phyloP scores from a whole-genome alignment of 208 protist species.

The Borovskyia barvae region DNA sequence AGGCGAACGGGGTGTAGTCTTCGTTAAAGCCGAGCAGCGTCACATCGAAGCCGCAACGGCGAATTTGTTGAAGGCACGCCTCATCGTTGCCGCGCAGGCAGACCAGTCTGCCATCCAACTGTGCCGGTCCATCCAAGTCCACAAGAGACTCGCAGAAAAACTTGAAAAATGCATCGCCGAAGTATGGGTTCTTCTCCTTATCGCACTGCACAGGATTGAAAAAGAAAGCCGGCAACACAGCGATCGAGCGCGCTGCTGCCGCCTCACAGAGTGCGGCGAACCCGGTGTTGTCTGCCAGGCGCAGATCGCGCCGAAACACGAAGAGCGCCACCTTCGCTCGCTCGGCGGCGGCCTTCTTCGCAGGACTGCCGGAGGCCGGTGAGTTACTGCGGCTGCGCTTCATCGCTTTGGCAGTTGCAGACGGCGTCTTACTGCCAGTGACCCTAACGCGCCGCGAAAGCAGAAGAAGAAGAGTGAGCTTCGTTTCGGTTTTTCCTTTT shows the following conservation, averaged over 20 bases:
- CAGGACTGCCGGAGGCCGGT: neutral
- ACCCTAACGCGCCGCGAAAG: constrained; percentile 12
- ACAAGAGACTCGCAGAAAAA: constrained; percentile 66
- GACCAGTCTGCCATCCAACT: constrained; percentile 55
- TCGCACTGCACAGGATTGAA: constrained; percentile 75
- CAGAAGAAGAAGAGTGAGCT: constrained; percentile 13
- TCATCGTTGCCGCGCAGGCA: constrained; percentile 58
- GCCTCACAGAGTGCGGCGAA: constrained; percentile 36
- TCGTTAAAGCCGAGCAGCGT: constrained; percentile 61
- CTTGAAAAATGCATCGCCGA: constrained; percentile 60
- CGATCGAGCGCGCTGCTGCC: constrained; percentile 18
- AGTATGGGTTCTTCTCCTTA: constrained; percentile 61
- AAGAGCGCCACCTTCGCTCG: constrained; percentile 49
- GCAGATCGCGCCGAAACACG: constrained; percentile 71
- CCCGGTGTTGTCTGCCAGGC: constrained; percentile 68
- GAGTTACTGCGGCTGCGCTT: constrained; percentile 25
- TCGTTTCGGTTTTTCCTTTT: neutral
- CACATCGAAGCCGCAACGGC: constrained; percentile 41
- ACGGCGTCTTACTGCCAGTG: neutral
- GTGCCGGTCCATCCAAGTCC: constrained; percentile 46
- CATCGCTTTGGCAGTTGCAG: neutral
- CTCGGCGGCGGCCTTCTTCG: constrained; percentile 14
- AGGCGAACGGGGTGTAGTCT: constrained; percentile 76
- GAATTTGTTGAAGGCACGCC: constrained; percentile 40
- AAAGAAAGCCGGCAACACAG: constrained; percentile 68